A percentile compares a stretch with the other conserved stretches of the same genome.
These are phyloP conservation scores for Hondaea fermentalgiana DNA, from an alignment of 108 stramenopile genomes.

Conservation along the genomic window DNA sequence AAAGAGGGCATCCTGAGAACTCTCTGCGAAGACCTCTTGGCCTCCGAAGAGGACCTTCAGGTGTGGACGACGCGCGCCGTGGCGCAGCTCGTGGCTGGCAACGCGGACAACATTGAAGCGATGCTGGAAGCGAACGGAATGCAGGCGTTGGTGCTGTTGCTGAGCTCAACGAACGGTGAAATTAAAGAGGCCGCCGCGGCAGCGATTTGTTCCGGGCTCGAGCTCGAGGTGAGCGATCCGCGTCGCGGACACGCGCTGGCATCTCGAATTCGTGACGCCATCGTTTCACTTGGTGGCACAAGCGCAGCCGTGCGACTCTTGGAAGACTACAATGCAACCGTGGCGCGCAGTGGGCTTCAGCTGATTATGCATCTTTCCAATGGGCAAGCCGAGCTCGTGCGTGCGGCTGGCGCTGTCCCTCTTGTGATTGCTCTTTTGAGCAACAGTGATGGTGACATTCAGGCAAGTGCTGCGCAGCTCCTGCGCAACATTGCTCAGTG, in stretches of 20 bases:
- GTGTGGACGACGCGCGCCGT: not conserved
- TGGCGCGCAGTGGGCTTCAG: not conserved
- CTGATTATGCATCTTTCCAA: not conserved
- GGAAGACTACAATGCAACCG: not conserved
- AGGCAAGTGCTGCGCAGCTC: conserved; percentile 3
- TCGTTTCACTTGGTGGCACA: not conserved
- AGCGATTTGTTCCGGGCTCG: not conserved
- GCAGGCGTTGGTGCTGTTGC: not conserved
- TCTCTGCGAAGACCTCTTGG: not conserved
- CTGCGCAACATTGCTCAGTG: not conserved
- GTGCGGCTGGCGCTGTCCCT: not conserved
- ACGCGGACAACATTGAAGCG: not conserved
- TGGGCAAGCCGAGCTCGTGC: conserved; percentile 5
- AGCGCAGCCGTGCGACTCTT: not conserved
- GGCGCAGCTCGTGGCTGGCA: not conserved
- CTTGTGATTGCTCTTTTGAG: not conserved
- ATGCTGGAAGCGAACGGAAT: conserved; percentile 12
- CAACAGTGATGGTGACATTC: not conserved
- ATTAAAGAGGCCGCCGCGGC: not conserved
- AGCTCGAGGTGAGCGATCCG: not conserved
- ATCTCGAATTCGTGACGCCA: not conserved
- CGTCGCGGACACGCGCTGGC: not conserved
- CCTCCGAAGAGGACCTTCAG: conserved; percentile 6
- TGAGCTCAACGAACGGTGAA: not conserved
- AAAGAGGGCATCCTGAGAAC: not conserved